A percentile compares a stretch with the other conserved stretches of the same genome.
Evolutionary conservation across 495 filamentous ascomycete genomes (phyloP).

Genomic region (Aspergillus saccharolyticus): DNA sequence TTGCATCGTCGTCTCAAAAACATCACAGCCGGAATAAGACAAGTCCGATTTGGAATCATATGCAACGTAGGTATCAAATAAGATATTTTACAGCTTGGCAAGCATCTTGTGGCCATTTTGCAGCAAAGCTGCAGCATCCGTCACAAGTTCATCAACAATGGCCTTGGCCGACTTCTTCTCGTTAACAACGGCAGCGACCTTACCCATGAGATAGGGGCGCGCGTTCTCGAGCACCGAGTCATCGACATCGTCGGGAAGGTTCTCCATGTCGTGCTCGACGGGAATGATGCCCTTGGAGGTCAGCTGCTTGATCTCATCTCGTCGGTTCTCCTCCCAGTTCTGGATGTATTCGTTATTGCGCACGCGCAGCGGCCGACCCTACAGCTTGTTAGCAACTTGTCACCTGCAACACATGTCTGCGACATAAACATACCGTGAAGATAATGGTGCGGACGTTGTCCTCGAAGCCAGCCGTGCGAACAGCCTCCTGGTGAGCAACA

Average conservation of each 20-base stretch:
- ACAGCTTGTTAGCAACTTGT: slow-evolving; percentile 19
- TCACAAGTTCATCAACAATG: slow-evolving; percentile 90
- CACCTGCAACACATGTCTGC: neutral
- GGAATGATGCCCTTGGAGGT: slow-evolving; percentile 85
- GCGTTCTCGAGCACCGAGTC: slow-evolving; percentile 86
- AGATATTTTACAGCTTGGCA: slow-evolving; percentile 56
- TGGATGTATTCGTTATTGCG: slow-evolving; percentile 87
- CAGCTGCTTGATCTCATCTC: slow-evolving; percentile 83
- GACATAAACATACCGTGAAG: slow-evolving; percentile 63
- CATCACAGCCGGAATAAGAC: too few species aligned
- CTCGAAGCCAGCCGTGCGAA: slow-evolving; percentile 84
- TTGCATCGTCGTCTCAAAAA: neutral
- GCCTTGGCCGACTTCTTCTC: slow-evolving; percentile 89
- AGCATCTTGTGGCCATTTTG: slow-evolving; percentile 61
- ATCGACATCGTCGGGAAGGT: slow-evolving; percentile 63
- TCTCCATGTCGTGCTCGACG: slow-evolving; percentile 91
- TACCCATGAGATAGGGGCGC: slow-evolving; percentile 91
- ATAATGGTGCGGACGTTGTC: slow-evolving; percentile 96
- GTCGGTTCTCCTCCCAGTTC: slow-evolving; percentile 93
- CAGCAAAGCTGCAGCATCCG: slow-evolving; percentile 68
- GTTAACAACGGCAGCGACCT: slow-evolving; percentile 88
- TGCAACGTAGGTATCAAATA: neutral
- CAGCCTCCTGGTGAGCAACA: slow-evolving; percentile 93
- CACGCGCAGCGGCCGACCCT: slow-evolving; percentile 88
- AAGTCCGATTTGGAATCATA: neutral